phyloP scores from a whole-genome alignment of 2,329 filamentous ascomycete genomes.

The Colletotrichum sidae region DNA sequence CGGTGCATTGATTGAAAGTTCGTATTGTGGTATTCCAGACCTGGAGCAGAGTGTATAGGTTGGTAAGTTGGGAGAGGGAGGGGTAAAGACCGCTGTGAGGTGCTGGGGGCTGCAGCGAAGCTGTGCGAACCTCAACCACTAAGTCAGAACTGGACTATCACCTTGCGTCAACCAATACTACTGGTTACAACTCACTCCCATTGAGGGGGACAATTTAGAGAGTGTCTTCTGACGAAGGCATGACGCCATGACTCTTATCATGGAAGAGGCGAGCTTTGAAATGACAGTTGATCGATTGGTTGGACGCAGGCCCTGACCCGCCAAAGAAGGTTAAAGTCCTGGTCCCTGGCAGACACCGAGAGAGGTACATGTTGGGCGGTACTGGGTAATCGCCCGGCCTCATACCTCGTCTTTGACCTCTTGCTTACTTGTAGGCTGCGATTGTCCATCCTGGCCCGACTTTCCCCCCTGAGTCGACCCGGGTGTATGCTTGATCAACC shows the following conservation, averaged over 20 bases:
- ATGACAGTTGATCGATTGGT: too few relatives aligned
- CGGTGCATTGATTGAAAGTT: neutral
- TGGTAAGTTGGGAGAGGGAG: neutral
- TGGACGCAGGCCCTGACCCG: too few relatives aligned
- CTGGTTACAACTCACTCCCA: neutral
- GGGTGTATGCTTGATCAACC: neutral
- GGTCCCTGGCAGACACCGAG: too few relatives aligned
- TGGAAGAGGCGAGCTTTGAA: too few relatives aligned
- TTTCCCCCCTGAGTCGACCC: neutral
- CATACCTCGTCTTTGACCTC: constrained; percentile 28
- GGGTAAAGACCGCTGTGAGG: neutral
- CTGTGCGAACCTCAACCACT: too few relatives aligned
- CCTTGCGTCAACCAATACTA: neutral
- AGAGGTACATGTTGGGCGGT: too few relatives aligned
- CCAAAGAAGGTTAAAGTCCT: too few relatives aligned
- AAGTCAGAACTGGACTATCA: too few relatives aligned
- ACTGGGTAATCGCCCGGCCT: neutral
- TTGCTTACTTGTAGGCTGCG: neutral
- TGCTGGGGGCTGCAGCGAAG: neutral
- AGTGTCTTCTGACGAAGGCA: neutral
- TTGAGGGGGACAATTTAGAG: neutral
- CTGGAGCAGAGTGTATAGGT: neutral
- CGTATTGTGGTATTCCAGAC: neutral
- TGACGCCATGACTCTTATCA: neutral
- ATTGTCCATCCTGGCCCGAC: neutral